Base-by-base conservation (phyloP, 306 rosid genomes). In the Luffa aegyptiaca region DNA sequence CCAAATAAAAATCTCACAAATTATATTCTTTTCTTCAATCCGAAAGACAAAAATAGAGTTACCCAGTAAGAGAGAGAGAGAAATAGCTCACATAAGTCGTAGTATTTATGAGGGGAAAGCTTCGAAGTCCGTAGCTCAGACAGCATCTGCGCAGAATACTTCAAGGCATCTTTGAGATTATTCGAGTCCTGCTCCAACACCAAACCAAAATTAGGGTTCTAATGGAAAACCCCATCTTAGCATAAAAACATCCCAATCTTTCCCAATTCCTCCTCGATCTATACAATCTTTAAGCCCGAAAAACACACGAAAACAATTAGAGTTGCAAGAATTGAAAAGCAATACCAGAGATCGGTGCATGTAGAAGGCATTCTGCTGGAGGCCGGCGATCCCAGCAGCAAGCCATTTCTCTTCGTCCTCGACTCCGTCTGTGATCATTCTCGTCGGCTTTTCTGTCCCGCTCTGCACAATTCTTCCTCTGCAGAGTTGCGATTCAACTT, bases 271-370 rank as follows among this genome's bases (percentile, higher is more conserved):
- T 3, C 65, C 5, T 5, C 12, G 64, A 53, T 57, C 64, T 76
- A 37, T 5, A 14, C 5, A 39, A 3, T 8, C 37, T 21, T 21
- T 21, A 9, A 57, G 42, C 46, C 10, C 26, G 21, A 39, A 77
- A 59, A 20, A n/a, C 7, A 37, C 36, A 21, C 20, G 14, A 31
- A 79, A 80, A 10, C 17, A 68, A 68, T 51, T 10, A 53, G 9
- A 57, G 39, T 26, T 13, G n/a, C 44, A 12, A 84, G 74, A 84
- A 80, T 79, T 82, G 44, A 80, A 69, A 6, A 39, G 77, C 39
- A 69, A 83, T 86, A 95, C 98, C 97, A 95, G 84, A 81, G 98
- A 97, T 20, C 97, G 98, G 83, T 94, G 98, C 98, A 95, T 95
- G 83, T 92, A 90, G 89, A 95, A 95, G 6, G 97, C 91, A 81